Evolutionary conservation across 1,139 yeast genomes (phyloP), one percentile per base, ranked within the genome.

Genomic region (Schwanniomyces etchellsii): DNA sequence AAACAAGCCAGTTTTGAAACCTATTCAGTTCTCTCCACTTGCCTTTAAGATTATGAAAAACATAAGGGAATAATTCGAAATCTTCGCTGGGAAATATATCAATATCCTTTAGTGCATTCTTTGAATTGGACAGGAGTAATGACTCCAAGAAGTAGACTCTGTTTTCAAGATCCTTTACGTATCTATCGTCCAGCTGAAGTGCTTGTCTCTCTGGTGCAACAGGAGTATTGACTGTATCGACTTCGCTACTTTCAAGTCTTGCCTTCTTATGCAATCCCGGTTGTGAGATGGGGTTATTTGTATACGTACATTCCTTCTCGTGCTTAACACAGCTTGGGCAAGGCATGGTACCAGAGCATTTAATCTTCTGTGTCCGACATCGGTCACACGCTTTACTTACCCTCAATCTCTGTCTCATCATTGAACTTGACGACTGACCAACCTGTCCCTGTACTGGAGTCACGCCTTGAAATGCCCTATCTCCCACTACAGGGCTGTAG

Each of bases 381-480:
- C 78, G 57, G 36, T 70, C 77, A 44, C 84, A 77, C 2, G 84
- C 84, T 38, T 66, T 70, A 28, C 66, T 63, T 3, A 76, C 82
- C 30, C 80, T 52, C 42, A 67, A 42, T 27, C 75, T 46, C 4
- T 37, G 45, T 27, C 11, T 16, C 14, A 10, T n/a, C n/a, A n/a
- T n/a, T n/a, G n/a, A n/a, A n/a, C n/a, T 11, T 24, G 13, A 14
- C n/a, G 13, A 14, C 15, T 5, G 24, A 5, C 24, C 5, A 6
- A 22, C 5, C 13, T 6, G 5, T 5, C n/a, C n/a, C n/a, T n/a
- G n/a, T n/a, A n/a, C n/a, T n/a, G n/a, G n/a, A n/a, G n/a, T n/a
- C n/a, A n/a, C n/a, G n/a, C n/a, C n/a, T n/a, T n/a, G n/a, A n/a
- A n/a, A n/a, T n/a, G n/a, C n/a, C n/a, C n/a, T n/a, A n/a, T n/a